Conservation (phyloP, 345 rosid species). For the Salix brachista region DNA sequence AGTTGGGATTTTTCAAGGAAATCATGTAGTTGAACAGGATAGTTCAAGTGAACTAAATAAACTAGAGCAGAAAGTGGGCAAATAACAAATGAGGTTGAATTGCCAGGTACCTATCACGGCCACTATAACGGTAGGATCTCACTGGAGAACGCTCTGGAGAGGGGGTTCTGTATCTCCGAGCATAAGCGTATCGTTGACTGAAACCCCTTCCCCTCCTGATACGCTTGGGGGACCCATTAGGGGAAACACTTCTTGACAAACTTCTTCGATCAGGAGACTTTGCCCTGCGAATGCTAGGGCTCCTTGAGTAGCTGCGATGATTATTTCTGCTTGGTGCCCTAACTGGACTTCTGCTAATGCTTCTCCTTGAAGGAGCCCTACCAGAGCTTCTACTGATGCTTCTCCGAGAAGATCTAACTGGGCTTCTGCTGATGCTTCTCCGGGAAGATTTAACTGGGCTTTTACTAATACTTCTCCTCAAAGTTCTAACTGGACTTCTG, state of each 20-base stretch:
- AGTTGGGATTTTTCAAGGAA: not conserved
- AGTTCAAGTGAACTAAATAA: not conserved
- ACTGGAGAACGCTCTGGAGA: constrained; percentile 86
- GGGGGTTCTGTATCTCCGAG: constrained; percentile 81
- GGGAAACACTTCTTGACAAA: constrained; percentile 78
- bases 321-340: constrained; percentile 46
- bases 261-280: constrained; percentile 76
- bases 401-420: constrained; percentile 27
- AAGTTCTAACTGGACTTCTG: constrained; percentile 42
- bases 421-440: constrained; percentile 49
- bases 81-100: not conserved
- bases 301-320: constrained; percentile 58
- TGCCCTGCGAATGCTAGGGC: constrained; percentile 44
- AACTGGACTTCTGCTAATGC: constrained; percentile 56
- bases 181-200: constrained; percentile 80
- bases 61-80: not conserved
- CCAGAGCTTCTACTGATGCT: constrained; percentile 46
- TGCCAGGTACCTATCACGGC: constrained; percentile 62
- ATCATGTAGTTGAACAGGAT: not conserved
- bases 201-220: constrained; percentile 93
- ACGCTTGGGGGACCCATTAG: constrained; percentile 72
- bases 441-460: constrained; percentile 44
- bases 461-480: constrained; percentile 31
- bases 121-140: constrained; percentile 61
- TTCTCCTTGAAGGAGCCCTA: constrained; percentile 49